phyloP scores from a whole-genome alignment of 495 filamentous ascomycete species.

The Tuber indicum region DNA sequence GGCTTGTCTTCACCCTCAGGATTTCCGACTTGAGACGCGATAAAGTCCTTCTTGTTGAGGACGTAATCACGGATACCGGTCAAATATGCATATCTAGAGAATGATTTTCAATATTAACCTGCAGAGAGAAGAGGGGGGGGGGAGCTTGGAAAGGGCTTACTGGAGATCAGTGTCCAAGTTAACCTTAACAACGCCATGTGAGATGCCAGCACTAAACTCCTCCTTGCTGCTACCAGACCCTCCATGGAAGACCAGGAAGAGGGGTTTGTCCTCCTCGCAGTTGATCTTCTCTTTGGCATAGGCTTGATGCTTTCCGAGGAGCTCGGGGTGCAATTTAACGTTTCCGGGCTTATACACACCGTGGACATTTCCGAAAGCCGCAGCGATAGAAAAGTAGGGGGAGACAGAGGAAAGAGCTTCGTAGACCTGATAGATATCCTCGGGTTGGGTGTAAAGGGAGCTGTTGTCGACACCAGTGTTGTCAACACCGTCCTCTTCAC shows the following conservation, averaged over 20 bases:
- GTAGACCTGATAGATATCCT: slow-evolving; percentile 87
- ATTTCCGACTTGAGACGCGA: slow-evolving; percentile 79
- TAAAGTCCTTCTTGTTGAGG: slow-evolving; percentile 88
- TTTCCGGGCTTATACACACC: slow-evolving; percentile 99
- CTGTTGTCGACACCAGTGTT: slow-evolving; percentile 88
- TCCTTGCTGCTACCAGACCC: slow-evolving; percentile 83
- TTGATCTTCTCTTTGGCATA: slow-evolving; percentile 70
- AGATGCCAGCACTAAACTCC: slow-evolving; percentile 81
- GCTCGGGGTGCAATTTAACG: slow-evolving; percentile 87
- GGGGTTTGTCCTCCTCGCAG: slow-evolving; percentile 70
- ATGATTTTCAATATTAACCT: neutral
- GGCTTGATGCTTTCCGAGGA: slow-evolving; percentile 88
- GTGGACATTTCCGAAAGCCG: slow-evolving; percentile 98
- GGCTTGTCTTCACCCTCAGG: slow-evolving; percentile 93
- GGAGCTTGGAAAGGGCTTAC: slow-evolving; percentile 16
- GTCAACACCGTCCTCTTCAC: slow-evolving; percentile 92
- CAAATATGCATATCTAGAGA: slow-evolving; percentile 63
- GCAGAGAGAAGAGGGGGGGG: neutral
- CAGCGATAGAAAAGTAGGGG: slow-evolving; percentile 94
- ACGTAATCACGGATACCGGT: slow-evolving; percentile 89
- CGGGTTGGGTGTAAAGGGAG: slow-evolving; percentile 93
- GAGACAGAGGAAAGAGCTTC: slow-evolving; percentile 71
- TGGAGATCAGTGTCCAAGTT: slow-evolving; percentile 87
- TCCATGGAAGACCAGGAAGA: slow-evolving; percentile 99
- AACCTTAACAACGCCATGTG: slow-evolving; percentile 96